Percentiles rank a stretch among this genome's conserved stretches.
phyloP scores from a whole-genome alignment of 2,329 filamentous ascomycete genomes.

The Nemania bipapillata region DNA sequence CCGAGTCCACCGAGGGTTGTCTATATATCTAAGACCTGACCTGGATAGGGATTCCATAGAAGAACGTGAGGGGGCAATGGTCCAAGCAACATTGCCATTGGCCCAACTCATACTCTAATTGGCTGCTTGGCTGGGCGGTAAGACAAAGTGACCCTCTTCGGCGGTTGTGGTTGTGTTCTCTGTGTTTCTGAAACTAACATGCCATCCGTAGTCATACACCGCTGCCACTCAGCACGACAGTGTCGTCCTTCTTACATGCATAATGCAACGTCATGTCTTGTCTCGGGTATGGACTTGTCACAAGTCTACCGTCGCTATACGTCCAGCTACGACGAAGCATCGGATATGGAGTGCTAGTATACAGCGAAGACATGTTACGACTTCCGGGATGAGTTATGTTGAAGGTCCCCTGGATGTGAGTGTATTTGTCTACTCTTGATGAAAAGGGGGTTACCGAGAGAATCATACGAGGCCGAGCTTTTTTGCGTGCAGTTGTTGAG shows the following conservation, averaged over 20 bases:
- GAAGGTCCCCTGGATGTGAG: conserved; percentile 52
- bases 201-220: background rate
- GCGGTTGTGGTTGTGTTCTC: background rate
- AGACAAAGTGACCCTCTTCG: background rate
- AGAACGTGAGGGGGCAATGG: conserved; percentile 12
- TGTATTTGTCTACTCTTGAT: conserved; percentile 3
- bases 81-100: background rate
- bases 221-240: background rate
- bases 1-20: background rate
- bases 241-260: background rate
- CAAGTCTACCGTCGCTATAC: conserved; percentile 1
- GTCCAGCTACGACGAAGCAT: background rate
- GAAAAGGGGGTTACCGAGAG: background rate
- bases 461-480: background rate
- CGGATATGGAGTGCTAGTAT: conserved; percentile 3
- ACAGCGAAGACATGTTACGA: conserved; percentile 41
- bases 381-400: conserved; percentile 49
- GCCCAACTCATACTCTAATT: conserved; percentile 2
- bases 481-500: background rate
- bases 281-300: conserved; percentile 12
- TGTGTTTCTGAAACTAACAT: background rate
- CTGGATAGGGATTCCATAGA: background rate
- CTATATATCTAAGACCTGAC: too few relatives aligned
- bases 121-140: background rate
- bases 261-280: conserved; percentile 6